Evolutionary conservation across 1,284 basidiomycete species (phyloP), one percentile per base, ranked within the genome.

Genomic region (Cutaneotrichosporon sp.): DNA sequence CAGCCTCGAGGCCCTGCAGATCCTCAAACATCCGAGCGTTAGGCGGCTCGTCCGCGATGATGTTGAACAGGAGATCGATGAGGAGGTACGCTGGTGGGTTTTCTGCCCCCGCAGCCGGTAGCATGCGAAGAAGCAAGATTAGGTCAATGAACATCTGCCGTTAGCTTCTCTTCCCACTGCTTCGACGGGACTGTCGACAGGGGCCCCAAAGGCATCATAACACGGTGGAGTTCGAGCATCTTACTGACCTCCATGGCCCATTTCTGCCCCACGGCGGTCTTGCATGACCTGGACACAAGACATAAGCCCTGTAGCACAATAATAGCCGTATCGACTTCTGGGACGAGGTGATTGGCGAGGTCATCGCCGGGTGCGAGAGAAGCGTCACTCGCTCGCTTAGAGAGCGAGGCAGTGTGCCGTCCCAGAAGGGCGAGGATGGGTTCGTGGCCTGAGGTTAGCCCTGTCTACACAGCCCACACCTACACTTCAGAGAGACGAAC

Each of bases 51-150:
- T 93, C 90, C 10, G 92, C 90, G 5, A 94, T 78, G 20, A 90
- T 79, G 61, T 87, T 90, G 22, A 90, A 78, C 3, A 94, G 72
- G 0, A 88, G 87, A 62, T 94, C 90, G 17, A 94, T 76, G 2
- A 88, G 77, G 7, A 80, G 77, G 12, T 86, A 86, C 0, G 81
- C 78, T 14, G 86, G 70, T 3, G 67, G 68, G 41, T 35, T 63
- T 9, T 11, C 48, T 59, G 62, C 29, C 44, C 54, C 61, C 44
- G 43, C 46, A 32, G 60, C 47, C 29, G 61, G 56, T 38, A 65
- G 67, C 4, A 64, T 54, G 3, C 71, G 65, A 0, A 72, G 65
- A 0, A 72, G 54, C 3, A 71, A 54, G 12, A 72, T 55, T 11
- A 72, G 59, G 16, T 73, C 66, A 22, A 71, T 67, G 49, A 74